Base-by-base conservation (phyloP, 2,329 filamentous ascomycete species). In the Cytospora mali region DNA sequence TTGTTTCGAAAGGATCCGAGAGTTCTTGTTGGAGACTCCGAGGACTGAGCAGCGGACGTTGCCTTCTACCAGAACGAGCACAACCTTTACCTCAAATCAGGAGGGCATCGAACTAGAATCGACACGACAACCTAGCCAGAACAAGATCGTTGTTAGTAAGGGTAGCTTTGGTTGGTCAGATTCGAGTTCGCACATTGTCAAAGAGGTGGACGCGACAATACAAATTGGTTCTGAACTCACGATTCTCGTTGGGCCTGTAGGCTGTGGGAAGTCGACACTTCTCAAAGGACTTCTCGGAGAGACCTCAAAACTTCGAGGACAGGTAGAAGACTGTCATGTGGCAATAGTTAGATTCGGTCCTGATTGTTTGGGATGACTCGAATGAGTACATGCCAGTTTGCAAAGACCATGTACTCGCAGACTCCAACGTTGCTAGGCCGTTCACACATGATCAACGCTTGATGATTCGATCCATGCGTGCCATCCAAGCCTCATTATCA, bases 191-290 rank as follows among this genome's bases (percentile, higher is more conserved):
- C 58, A 66, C 4, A 50, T 62, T 4, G 55, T 69, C 33, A 61
- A 29, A 0, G 56, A 28, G 25, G 62, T 53, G 55, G 58, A 23
- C 16, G 55, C 61, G 28, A 23, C 50, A 16, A 21, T 62, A 49
- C 25, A 62, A 14, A 46, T 55, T 28, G n/a, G 33, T 23, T 3
- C 33, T 2, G 51, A 55, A 11, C 61, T 72, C 29, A 71, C 68
- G 7, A 65, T 73, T 4, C 27, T 77, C 2, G 64, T 75, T 6
- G 76, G 75, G 0, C 74, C 75, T 0, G 73, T 77, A 0, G 76
- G 74, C 0, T 74, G 69, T 27, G 76, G 76, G 11, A 78, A 77
- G 61, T 73, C 72, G 0, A 73, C 73, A 2, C 61, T 76, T 1
- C 65, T 76, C 33, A 71, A 74, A 33, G 64, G 69, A 13, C 57